A percentile compares a stretch with the other conserved stretches of the same genome.
Evolutionary conservation across 345 rosid genomes (phyloP).

Genomic region (Eucalyptus polybractea): DNA sequence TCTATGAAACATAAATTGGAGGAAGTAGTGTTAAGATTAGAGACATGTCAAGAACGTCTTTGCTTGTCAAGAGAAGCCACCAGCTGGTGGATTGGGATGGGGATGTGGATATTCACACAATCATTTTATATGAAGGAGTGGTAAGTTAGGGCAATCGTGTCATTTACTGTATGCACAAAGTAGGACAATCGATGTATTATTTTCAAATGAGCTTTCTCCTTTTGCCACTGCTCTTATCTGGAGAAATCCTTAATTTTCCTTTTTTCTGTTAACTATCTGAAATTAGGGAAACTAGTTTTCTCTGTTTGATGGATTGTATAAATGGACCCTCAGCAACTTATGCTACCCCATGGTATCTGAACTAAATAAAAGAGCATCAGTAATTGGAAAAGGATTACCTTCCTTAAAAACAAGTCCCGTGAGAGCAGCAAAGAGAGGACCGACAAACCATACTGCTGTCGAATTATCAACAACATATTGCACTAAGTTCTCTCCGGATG

Average conservation of each 20-base stretch:
- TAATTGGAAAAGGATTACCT: slow-evolving; percentile 25
- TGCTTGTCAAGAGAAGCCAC: neutral
- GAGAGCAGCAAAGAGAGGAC: slow-evolving; percentile 82
- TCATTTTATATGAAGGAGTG: neutral
- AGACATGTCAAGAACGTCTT: neutral
- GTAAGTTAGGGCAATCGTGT: neutral
- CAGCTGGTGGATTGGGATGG: neutral
- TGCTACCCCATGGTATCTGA: neutral
- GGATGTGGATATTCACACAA: neutral
- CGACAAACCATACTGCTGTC: slow-evolving; percentile 72
- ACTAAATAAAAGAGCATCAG: neutral
- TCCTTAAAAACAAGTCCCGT: slow-evolving; percentile 95
- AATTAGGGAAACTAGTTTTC: neutral
- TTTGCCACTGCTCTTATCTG: neutral
- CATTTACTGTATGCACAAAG: neutral
- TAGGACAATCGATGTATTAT: neutral
- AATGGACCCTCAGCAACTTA: neutral
- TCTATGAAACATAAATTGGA: neutral
- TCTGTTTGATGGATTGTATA: neutral
- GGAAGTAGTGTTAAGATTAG: neutral
- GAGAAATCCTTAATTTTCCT: neutral
- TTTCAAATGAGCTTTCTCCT: neutral
- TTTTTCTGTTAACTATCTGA: neutral
- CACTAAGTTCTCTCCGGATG: slow-evolving; percentile 57
- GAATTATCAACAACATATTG: slow-evolving; percentile 60